These are phyloP conservation scores for Coix lacrymajobi DNA, from an alignment of 176 grass and related monocot species.

Conservation along the genomic window DNA sequence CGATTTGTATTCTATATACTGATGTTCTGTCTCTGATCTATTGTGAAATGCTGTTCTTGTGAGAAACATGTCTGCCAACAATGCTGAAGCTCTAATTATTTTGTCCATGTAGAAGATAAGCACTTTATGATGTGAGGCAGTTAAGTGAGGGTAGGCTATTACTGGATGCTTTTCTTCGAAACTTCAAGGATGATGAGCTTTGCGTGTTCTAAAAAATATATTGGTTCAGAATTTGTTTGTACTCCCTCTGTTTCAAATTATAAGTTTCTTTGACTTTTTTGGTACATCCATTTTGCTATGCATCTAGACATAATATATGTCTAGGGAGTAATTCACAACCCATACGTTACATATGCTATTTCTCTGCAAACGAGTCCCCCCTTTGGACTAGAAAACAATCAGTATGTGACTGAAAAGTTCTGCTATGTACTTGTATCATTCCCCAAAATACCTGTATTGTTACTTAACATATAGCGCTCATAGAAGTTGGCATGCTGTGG, in stretches of 20 bases:
- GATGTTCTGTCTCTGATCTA: not conserved
- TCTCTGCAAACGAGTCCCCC: not conserved
- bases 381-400: not conserved
- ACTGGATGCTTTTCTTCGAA: not conserved
- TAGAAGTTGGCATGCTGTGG: not conserved
- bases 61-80: not conserved
- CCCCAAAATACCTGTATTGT: not conserved
- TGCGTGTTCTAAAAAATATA: not conserved
- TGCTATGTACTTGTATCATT: conserved; percentile 6
- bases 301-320: too few relatives aligned
- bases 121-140: not conserved
- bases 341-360: not conserved
- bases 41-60: not conserved
- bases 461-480: conserved; percentile 4
- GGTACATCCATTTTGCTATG: too few relatives aligned
- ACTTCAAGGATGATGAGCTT: not conserved
- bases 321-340: not conserved
- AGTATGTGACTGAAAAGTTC: not conserved
- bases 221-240: not conserved
- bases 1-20: not conserved
- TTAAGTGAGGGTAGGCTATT: not conserved
- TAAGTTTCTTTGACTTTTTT: too few relatives aligned
- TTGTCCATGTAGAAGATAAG: not conserved
- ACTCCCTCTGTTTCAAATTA: too few relatives aligned
- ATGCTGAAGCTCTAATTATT: not conserved